Evolutionary conservation across 2,329 filamentous ascomycete species (phyloP), one percentile per base, ranked within the genome.

Genomic region (Sarocladium strictum): DNA sequence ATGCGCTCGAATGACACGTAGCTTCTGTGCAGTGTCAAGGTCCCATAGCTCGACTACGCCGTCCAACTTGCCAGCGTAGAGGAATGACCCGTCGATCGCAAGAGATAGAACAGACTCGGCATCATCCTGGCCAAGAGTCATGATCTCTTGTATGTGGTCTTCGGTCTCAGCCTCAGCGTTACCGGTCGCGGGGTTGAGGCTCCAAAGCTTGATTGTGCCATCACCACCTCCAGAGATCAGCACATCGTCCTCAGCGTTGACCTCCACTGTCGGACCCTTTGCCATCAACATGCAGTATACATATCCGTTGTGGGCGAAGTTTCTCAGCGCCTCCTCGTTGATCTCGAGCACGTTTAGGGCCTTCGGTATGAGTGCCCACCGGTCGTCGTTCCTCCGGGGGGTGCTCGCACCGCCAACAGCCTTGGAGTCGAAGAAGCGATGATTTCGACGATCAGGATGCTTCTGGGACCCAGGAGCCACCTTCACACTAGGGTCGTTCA

Each of bases 31-130:
- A 0, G 94, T 97, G 66, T 97, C 93, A 14, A 99, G 78, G 66
- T 99, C 95, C 93, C 95, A 99, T 11, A 99, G 83, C 67, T 97
- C 93, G 57, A 99, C 84, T 52, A 96, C 82, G 21, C 94, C 95
- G 37, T 89, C 85, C 1, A 91, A 81, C 61, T 95, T 88, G 47
- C 94, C 94, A 56, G 89, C 90, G 66, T 97, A 99, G 3, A 99
- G 77, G 60, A 99, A 95, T 0, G 91, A 92, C 0, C 90, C 91
- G 58, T 97, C 92, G 2, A 96, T 80, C 4, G 89, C 86, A 53
- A 99, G 78, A 0, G 90, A 94, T 56, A 97, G 75, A 12, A 86
- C 79, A 0, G 83, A 86, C 57, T 83, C 77, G 3, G 76, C 81
- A 59, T 86, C 79, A 55, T 85, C 83, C 6, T 76, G 70, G 3